Evolutionary conservation across 345 rosid genomes (phyloP).

Genomic region (Euphorbia peplus): DNA sequence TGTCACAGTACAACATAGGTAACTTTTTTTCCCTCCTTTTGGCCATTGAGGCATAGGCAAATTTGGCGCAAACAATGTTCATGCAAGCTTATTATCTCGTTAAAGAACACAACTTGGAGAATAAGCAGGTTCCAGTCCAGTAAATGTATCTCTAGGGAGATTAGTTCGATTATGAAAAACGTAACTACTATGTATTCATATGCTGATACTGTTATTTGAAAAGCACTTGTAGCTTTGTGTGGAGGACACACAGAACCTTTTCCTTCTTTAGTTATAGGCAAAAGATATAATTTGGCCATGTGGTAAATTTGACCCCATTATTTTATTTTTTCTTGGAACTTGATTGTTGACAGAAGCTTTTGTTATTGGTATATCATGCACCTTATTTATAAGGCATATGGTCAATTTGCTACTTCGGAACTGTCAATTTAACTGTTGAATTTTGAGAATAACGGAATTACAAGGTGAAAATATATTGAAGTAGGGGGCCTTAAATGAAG

Average conservation of each 20-base stretch:
- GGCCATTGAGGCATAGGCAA: too few relatives aligned
- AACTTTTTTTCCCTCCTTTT: slow-evolving; percentile 20
- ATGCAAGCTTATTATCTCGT: background rate
- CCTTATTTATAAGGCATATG: too few relatives aligned
- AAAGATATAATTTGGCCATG: too few relatives aligned
- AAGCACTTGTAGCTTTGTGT: too few relatives aligned
- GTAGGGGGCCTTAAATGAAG: too few relatives aligned
- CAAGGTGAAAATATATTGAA: too few relatives aligned
- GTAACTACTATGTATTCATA: background rate
- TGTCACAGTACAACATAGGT: slow-evolving; percentile 96
- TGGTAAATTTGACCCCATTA: background rate
- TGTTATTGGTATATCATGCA: background rate
- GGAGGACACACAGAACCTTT: too few relatives aligned
- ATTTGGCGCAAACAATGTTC: too few relatives aligned
- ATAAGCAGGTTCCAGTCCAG: background rate
- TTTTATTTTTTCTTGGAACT: background rate
- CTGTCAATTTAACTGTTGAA: background rate
- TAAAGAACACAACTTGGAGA: background rate
- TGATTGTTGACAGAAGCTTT: background rate
- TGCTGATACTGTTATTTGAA: background rate
- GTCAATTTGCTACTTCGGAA: background rate
- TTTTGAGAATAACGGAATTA: background rate
- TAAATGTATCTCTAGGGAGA: background rate
- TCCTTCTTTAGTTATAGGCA: too few relatives aligned
- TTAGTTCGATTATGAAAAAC: background rate